A percentile compares a stretch with the other conserved stretches of the same genome.
These are phyloP conservation scores for Madurella fahalii DNA, from an alignment of 2,329 filamentous ascomycete genomes.

Conservation along the genomic window DNA sequence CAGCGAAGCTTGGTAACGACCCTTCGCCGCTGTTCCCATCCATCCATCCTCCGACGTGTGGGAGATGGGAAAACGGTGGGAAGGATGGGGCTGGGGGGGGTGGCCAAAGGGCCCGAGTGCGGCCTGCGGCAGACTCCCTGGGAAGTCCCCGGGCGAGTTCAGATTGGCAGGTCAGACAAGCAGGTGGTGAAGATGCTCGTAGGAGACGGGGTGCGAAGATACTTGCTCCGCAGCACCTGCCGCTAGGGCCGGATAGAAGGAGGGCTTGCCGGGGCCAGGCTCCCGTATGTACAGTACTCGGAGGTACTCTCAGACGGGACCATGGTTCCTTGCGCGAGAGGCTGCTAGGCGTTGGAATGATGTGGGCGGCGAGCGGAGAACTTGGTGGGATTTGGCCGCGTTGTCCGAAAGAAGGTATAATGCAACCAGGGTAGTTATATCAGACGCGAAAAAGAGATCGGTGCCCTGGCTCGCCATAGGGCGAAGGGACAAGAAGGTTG, in stretches of 20 bases:
- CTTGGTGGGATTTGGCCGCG: conserved; percentile 18
- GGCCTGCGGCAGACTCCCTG: no score
- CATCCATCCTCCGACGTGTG: conserved; percentile 7
- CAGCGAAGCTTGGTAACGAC: conserved; percentile 22
- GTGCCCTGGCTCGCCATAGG: conserved; percentile 28
- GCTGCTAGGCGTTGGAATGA: conserved; percentile 20
- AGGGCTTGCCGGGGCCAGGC: conserved; percentile 6
- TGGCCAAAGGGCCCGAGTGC: not conserved
- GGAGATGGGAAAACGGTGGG: conserved; percentile 6
- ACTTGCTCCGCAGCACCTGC: not conserved
- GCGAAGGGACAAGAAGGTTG: conserved; percentile 19
- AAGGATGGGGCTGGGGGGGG: conserved; percentile 7
- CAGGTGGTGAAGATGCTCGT: not conserved
- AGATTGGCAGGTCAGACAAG: not conserved
- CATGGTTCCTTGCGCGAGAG: conserved; percentile 18
- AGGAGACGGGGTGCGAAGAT: not conserved
- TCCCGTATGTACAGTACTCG: conserved; percentile 15
- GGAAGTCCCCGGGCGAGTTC: no score
- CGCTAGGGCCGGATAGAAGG: not conserved
- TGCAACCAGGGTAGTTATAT: conserved; percentile 30
- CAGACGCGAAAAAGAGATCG: conserved; percentile 24
- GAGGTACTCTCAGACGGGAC: conserved; percentile 18
- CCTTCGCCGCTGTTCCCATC: not conserved
- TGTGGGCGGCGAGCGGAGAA: conserved; percentile 25
- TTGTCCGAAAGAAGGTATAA: conserved; percentile 29